A percentile compares a stretch with the other conserved stretches of the same genome.
Evolutionary conservation across 2,329 filamentous ascomycete species (phyloP).

Genomic region (Ramularia endophylla): DNA sequence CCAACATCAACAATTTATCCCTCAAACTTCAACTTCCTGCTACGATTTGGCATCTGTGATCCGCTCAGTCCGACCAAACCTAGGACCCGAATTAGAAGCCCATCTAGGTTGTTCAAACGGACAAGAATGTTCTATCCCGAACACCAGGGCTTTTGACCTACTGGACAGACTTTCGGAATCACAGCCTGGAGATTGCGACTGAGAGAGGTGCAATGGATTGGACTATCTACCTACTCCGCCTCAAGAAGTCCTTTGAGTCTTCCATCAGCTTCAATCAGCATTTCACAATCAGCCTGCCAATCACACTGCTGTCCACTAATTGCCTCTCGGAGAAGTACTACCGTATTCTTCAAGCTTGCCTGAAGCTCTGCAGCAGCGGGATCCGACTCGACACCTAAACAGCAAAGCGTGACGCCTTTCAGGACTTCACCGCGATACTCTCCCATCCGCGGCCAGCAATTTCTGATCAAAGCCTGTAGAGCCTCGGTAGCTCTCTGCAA

Average conservation of each 20-base stretch:
- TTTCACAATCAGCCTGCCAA: slow-evolving; percentile 22
- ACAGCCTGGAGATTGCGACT: no score
- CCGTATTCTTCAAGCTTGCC: slow-evolving; percentile 21
- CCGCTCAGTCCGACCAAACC: slow-evolving; percentile 36
- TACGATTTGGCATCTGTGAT: slow-evolving; percentile 43
- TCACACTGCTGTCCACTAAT: slow-evolving; percentile 23
- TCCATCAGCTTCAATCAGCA: slow-evolving; percentile 26
- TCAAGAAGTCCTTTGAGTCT: slow-evolving; percentile 25
- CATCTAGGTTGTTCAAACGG: slow-evolving; percentile 38
- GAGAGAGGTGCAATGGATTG: not conserved
- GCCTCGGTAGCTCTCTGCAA: slow-evolving; percentile 50
- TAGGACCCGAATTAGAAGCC: slow-evolving; percentile 33
- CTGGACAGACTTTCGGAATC: slow-evolving; percentile 35
- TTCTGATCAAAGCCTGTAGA: slow-evolving; percentile 53
- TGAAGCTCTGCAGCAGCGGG: slow-evolving; percentile 4
- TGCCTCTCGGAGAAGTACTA: slow-evolving; percentile 21
- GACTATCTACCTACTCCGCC: not conserved
- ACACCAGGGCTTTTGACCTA: slow-evolving; percentile 38
- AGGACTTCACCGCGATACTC: slow-evolving; percentile 60
- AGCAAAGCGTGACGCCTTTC: slow-evolving; percentile 46
- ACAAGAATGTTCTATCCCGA: slow-evolving; percentile 40
- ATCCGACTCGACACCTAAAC: slow-evolving; percentile 23
- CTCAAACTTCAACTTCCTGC: slow-evolving; percentile 27
- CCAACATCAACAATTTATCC: not conserved
- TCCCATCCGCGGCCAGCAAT: slow-evolving; percentile 63